Percentiles rank a stretch among this genome's conserved stretches.
These are phyloP conservation scores for Phytophthora brassicae DNA, from an alignment of 352 stramenopile genomes.

Conservation along the genomic window DNA sequence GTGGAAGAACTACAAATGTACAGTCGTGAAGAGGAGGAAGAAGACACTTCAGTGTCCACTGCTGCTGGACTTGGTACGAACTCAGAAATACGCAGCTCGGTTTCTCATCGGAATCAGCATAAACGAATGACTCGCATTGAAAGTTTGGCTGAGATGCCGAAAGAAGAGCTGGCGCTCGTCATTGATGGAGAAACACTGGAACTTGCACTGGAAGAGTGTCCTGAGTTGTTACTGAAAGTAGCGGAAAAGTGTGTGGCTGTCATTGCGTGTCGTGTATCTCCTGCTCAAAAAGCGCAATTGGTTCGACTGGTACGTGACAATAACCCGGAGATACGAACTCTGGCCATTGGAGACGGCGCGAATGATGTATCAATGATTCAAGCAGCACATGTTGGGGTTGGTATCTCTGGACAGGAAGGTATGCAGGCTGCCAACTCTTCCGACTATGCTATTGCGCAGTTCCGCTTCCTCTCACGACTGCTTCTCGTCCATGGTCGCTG, in stretches of 20 bases:
- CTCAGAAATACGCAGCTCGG: conserved; percentile 17
- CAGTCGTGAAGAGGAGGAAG: conserved; percentile 28
- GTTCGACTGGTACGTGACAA: conserved; percentile 91
- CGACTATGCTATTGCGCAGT: conserved; percentile 95
- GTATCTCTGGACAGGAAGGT: conserved; percentile 92
- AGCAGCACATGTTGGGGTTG: conserved; percentile 90
- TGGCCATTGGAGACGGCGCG: conserved; percentile 94
- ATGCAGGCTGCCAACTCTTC: conserved; percentile 94
- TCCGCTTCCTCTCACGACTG: conserved; percentile 90
- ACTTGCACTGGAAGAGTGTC: conserved; percentile 72
- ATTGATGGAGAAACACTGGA: conserved; percentile 86
- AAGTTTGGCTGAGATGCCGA: conserved; percentile 50
- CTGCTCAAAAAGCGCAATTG: conserved; percentile 93
- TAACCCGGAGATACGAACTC: conserved; percentile 76
- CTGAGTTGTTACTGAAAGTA: conserved; percentile 69
- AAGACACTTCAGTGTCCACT: conserved; percentile 27
- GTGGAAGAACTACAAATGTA: conserved; percentile 63
- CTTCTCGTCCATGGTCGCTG: conserved; percentile 93
- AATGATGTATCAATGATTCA: conserved; percentile 98
- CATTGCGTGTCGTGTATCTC: conserved; percentile 93
- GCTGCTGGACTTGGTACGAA: conserved; percentile 3
- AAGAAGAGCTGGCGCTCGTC: conserved; percentile 60
- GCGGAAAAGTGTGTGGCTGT: conserved; percentile 88
- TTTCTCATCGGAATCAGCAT: conserved; percentile 15
- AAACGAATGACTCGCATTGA: conserved; percentile 67